These are phyloP conservation scores for Leucoagaricus sp. DNA, from an alignment of 1,284 basidiomycete species.

Conservation along the genomic window DNA sequence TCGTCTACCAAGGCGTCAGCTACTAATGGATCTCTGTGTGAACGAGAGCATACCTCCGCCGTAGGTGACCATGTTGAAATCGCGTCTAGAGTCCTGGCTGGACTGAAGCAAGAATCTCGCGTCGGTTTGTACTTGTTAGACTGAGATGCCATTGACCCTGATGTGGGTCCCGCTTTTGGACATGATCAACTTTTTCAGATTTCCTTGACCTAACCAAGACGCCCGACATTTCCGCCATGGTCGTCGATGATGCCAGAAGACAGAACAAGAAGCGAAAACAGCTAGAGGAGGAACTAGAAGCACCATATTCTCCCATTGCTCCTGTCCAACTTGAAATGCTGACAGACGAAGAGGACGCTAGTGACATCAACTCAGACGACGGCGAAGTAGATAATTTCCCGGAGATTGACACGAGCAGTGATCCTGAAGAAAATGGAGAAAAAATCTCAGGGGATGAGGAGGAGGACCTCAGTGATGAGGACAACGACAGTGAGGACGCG, in stretches of 20 bases:
- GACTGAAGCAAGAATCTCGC: background rate
- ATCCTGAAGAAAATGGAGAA: constrained; percentile 45
- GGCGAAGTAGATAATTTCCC: constrained; percentile 52
- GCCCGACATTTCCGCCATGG: constrained; percentile 29
- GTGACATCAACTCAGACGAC: constrained; percentile 52
- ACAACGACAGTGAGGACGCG: constrained; percentile 36
- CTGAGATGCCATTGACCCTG: constrained; percentile 17
- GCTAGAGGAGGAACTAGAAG: constrained; percentile 33
- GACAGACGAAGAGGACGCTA: constrained; percentile 67
- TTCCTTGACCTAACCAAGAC: constrained; percentile 5
- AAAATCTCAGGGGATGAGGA: constrained; percentile 38
- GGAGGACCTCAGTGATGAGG: constrained; percentile 38
- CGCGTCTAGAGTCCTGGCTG: background rate
- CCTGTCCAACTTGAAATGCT: constrained; percentile 62
- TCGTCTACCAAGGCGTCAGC: constrained; percentile 61
- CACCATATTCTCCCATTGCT: constrained; percentile 33
- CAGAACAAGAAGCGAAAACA: constrained; percentile 61
- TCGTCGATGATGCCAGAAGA: constrained; percentile 32
- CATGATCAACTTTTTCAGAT: constrained; percentile 10
- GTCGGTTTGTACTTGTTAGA: background rate
- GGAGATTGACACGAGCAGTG: constrained; percentile 53
- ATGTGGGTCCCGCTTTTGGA: background rate
- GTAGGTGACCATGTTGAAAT: constrained; percentile 33
- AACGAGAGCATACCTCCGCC: constrained; percentile 30
- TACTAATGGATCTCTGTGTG: background rate